Evolutionary conservation across 2,329 filamentous ascomycete genomes (phyloP).

Genomic region (Arthrobotrys megalospora): DNA sequence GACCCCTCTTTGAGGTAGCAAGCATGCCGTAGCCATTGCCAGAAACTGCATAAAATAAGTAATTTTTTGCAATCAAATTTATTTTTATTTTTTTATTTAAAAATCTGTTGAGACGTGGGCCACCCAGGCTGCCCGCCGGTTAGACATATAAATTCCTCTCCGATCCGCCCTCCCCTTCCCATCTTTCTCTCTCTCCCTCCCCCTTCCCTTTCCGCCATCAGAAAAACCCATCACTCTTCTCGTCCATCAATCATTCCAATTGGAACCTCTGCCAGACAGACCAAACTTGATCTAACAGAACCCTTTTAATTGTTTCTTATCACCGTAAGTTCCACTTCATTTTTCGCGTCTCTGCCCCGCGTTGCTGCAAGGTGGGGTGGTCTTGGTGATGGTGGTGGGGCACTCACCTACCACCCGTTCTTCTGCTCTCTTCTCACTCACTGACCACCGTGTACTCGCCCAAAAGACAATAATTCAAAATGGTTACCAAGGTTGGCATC

Average conservation of each 20-base stretch:
- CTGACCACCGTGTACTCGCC: neutral
- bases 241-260: slow-evolving; percentile 33
- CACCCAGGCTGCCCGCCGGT: neutral
- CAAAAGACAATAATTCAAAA: slow-evolving; percentile 56
- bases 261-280: slow-evolving; percentile 24
- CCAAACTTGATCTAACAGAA: neutral
- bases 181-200: slow-evolving; percentile 18
- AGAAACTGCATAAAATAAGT: neutral
- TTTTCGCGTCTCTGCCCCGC: slow-evolving; percentile 37
- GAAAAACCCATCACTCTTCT: neutral
- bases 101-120: neutral
- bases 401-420: neutral
- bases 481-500: slow-evolving; percentile 64
- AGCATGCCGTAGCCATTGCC: too few relatives aligned
- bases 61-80: neutral
- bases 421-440: neutral
- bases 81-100: neutral
- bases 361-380: slow-evolving; percentile 49
- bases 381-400: slow-evolving; percentile 31
- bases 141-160: slow-evolving; percentile 55
- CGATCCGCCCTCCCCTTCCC: slow-evolving; percentile 48
- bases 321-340: slow-evolving; percentile 19
- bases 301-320: slow-evolving; percentile 1
- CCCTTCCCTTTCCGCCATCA: slow-evolving; percentile 14
- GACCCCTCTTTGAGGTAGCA: neutral